Evolutionary conservation across 164 flowering plant genomes (phyloP), one percentile per base, ranked within the genome.

Genomic region (Echeveria elegans): DNA sequence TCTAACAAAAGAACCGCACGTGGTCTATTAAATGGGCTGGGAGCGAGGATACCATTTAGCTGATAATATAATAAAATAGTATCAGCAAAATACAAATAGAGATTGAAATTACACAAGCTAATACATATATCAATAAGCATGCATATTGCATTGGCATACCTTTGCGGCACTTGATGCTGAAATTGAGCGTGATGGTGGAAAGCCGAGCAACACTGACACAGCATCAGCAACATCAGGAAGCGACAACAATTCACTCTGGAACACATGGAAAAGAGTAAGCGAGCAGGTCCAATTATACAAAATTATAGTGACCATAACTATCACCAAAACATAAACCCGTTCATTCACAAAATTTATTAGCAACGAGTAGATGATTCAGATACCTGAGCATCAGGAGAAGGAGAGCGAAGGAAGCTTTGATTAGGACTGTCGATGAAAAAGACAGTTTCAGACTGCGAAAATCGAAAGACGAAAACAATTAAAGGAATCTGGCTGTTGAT

Each of bases 11-110:
- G 78, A 58, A 84, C 91, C 76, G 96, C 83, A 64, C 77, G 85
- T 38, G 99, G 99, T 79, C 94, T 85, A 71, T 82, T 64, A 73
- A 94, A 91, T 74, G 99, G 99, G 77, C 87, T 88, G 28, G 99
- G 92, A 73, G 69, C 32, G 21, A 94, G 92, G 50, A 94, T 69
- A 76, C 82, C 80, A 79, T 89, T 84, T 73, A 94, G 70, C 99
- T 94, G 89, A 78, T 81, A 74, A 63, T 56, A 47, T 63, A 61
- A 11, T 32, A n/a, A n/a, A n/a, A n/a, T n/a, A n/a, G n/a, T n/a
- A n/a, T n/a, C n/a, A n/a, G n/a, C n/a, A n/a, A n/a, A 23, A 19
- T 8, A 31, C 30, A 21, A 31, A 52, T 14, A 34, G 9, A 53
- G 9, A 28, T 29, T 47, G 41, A 58, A 40, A 12, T 8, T 43